Percentiles rank a stretch among this genome's conserved stretches.
phyloP scores from a whole-genome alignment of 768 basidiomycete genomes.

The Rubroboletus satanas region DNA sequence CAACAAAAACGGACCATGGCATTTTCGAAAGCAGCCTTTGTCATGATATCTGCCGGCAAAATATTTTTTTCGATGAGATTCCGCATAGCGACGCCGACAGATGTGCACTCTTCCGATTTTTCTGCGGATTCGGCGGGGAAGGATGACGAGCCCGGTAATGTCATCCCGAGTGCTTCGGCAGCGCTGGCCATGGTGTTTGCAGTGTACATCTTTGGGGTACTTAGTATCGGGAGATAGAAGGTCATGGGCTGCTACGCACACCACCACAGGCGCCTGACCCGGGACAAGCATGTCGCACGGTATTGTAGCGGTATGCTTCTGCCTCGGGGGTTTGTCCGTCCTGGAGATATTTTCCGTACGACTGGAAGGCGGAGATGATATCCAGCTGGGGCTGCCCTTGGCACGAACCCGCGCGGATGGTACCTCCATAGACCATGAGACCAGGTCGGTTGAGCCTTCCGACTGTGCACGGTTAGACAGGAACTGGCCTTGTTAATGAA shows the following conservation, averaged over 20 bases:
- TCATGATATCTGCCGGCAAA: conserved; percentile 95
- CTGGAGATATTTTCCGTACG: conserved; percentile 92
- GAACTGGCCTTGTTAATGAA: background rate
- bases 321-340: conserved; percentile 82
- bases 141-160: conserved; percentile 93
- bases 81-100: conserved; percentile 78
- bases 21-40: conserved; percentile 93
- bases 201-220: conserved; percentile 78
- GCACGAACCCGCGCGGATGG: conserved; percentile 90
- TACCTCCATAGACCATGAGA: conserved; percentile 96
- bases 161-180: conserved; percentile 93
- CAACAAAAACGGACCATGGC: conserved; percentile 66
- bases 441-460: conserved; percentile 95
- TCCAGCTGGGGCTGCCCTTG: conserved; percentile 85
- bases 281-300: conserved; percentile 92
- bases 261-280: conserved; percentile 98
- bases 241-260: conserved; percentile 46
- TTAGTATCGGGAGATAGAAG: conserved; percentile 1
- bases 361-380: conserved; percentile 95
- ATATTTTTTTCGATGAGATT: conserved; percentile 89
- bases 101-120: conserved; percentile 80
- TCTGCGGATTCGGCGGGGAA: conserved; percentile 92
- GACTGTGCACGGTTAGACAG: conserved; percentile 44
- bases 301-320: conserved; percentile 79
- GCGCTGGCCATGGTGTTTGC: conserved; percentile 99